Evolutionary conservation across 371 early-diverging fungal genomes (phyloP), one percentile per base, ranked within the genome.

Genomic region (Smittium culicis): DNA sequence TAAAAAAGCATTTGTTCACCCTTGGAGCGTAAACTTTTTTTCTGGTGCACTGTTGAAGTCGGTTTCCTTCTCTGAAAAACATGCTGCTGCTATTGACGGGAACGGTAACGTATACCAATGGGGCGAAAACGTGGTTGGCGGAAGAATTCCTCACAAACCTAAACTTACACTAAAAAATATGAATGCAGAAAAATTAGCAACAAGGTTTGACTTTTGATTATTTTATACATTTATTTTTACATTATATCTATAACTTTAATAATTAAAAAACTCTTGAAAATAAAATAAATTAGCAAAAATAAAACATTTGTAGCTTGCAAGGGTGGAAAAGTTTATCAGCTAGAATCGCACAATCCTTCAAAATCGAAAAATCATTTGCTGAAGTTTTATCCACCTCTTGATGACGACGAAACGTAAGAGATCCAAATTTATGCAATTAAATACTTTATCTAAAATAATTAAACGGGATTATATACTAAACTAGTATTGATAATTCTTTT

Each of bases 71-170:
- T 54, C 75, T 1, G 67, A 66, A 35, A 69, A 69, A 0, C 76
- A 75, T 17, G 76, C 76, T 2, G 70, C 75, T 3, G 76, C 76
- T 0, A 35, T 74, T 20, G 76, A 75, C 59, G 24, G 54, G 11
- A 65, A 72, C 25, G 76, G 76, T 56, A n/a, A 33, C 32, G 32
- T 75, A 25, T 75, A 66, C 66, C 76, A 75, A 57, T 75, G 76
- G 76, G 76, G 76, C 17, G 68, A 73, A 0, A 71, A 73, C 2
- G 71, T 75, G 58, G 57, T 62, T 11, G 74, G 72, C 61, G 32
- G 33, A 1, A 57, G 32, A 31, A 24, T 33, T 8, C 67, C 76
- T 0, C 76, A 75, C 20, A 34, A 27, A 54, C 75, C 76, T 3
- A 31, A 57, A 2, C 61, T 66, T 30, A 71, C 74, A 1, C 64